These are phyloP conservation scores for Echium plantagineum DNA, from an alignment of 257 asterid genomes.

Conservation along the genomic window DNA sequence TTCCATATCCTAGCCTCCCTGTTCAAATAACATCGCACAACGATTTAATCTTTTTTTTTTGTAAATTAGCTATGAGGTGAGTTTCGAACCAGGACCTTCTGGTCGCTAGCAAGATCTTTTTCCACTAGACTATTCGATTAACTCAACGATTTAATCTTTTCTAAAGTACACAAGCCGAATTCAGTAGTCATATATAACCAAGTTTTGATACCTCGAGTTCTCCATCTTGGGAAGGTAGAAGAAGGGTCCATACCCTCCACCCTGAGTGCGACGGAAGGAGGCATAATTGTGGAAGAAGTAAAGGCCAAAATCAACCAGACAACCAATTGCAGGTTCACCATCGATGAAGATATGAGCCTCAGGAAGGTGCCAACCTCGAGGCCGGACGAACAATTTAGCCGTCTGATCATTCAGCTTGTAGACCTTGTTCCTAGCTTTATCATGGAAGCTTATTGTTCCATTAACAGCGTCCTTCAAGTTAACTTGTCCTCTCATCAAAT, in stretches of 20 bases:
- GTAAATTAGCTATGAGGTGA: too few relatives aligned
- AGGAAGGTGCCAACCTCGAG: constrained; percentile 94
- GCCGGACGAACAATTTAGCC: constrained; percentile 95
- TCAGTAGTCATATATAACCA: neutral
- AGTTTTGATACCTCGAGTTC: constrained; percentile 44
- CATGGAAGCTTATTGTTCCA: constrained; percentile 70
- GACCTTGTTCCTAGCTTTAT: constrained; percentile 56
- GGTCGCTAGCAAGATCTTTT: too few relatives aligned
- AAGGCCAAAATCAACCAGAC: constrained; percentile 87
- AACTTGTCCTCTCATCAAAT: constrained; percentile 67
- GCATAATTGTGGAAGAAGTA: constrained; percentile 72
- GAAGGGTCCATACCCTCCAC: constrained; percentile 80
- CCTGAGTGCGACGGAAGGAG: constrained; percentile 50
- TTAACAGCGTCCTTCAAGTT: constrained; percentile 78
- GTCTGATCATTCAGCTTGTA: constrained; percentile 67
- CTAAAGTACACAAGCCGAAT: neutral
- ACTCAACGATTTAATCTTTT: too few relatives aligned
- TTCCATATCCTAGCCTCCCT: constrained; percentile 97
- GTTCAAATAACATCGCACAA: constrained; percentile 5
- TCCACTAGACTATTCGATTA: too few relatives aligned
- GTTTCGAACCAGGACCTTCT: too few relatives aligned
- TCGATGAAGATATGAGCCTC: constrained; percentile 87
- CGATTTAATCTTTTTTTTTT: too few relatives aligned
- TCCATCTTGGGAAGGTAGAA: constrained; percentile 98
- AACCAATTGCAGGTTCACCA: constrained; percentile 78